Conservation (phyloP, 768 basidiomycete species). For the Sistotremastrum niveocremeum region DNA sequence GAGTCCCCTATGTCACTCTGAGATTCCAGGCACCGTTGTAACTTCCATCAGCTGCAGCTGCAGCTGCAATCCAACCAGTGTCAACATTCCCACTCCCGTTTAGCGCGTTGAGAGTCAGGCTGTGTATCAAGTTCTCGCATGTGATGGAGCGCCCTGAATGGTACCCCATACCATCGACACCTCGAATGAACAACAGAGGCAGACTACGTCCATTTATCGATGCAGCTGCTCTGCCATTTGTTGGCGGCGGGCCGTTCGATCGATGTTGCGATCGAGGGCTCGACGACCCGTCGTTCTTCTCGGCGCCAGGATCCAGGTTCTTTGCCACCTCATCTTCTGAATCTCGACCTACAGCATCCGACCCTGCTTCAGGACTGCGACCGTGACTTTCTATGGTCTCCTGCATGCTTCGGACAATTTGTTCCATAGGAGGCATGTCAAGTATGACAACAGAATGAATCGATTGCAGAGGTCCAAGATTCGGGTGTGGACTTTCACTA, state of each 20-base stretch:
- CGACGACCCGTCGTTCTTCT: constrained; percentile 14
- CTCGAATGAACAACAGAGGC: constrained; percentile 69
- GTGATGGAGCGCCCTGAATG: constrained; percentile 77
- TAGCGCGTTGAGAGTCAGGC: constrained; percentile 47
- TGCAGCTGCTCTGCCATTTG: constrained; percentile 18
- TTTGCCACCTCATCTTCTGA: constrained; percentile 13
- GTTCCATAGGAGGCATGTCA: constrained; percentile 65
- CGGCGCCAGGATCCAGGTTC: constrained; percentile 16
- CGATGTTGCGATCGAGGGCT: constrained; percentile 10
- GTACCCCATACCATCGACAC: constrained; percentile 77
- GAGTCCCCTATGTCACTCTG: too few species aligned
- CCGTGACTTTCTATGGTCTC: constrained; percentile 43
- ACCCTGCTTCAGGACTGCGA: constrained; percentile 16
- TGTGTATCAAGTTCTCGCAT: constrained; percentile 68
- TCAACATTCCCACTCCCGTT: constrained; percentile 32
- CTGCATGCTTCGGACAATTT: constrained; percentile 67
- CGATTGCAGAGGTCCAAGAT: constrained; percentile 34
- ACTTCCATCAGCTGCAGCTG: constrained; percentile 48
- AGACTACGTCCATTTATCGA: constrained; percentile 57
- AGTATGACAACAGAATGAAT: constrained; percentile 75
- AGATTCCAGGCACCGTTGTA: too few species aligned
- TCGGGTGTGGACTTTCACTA: constrained; percentile 5
- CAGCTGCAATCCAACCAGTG: constrained; percentile 60
- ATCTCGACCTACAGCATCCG: constrained; percentile 26
- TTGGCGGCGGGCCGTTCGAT: not conserved